Evolutionary conservation across 345 rosid genomes (phyloP).

Genomic region (Crucihimalaya himalaica): DNA sequence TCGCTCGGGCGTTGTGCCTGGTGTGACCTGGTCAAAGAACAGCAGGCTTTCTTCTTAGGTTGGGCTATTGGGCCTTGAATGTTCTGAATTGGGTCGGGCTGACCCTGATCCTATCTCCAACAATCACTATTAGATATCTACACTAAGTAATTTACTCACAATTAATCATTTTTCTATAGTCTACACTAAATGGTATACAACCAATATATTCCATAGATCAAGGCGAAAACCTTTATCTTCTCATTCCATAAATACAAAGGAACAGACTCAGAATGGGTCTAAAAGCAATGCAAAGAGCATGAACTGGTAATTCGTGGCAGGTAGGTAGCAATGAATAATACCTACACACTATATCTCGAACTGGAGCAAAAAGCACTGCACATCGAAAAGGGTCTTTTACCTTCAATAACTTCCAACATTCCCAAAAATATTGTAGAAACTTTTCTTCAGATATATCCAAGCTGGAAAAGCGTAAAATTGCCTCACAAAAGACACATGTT

Average conservation of each 20-base stretch:
- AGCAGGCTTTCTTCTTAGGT: too few species aligned
- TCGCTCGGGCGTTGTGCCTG: too few species aligned
- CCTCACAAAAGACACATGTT: slow-evolving; percentile 85
- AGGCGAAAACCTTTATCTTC: neutral
- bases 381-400: slow-evolving; percentile 45
- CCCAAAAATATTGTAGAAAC: slow-evolving; percentile 82
- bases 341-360: neutral
- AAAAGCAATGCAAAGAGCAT: slow-evolving; percentile 9
- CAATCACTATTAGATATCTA: neutral
- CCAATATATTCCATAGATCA: slow-evolving; percentile 5
- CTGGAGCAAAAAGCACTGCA: slow-evolving; percentile 12
- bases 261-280: slow-evolving; percentile 1
- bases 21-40: too few species aligned
- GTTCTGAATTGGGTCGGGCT: too few species aligned
- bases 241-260: slow-evolving; percentile 3
- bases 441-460: slow-evolving; percentile 82
- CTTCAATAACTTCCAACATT: slow-evolving; percentile 77
- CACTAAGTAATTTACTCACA: neutral
- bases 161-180: neutral
- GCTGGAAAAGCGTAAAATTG: slow-evolving; percentile 67
- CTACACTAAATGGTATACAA: slow-evolving; percentile 1
- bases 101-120: too few species aligned
- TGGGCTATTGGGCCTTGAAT: too few species aligned
- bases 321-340: neutral
- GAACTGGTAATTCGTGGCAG: slow-evolving; percentile 14